Percentiles rank a stretch among this genome's conserved stretches.
Evolutionary conservation across 106 monocot species (phyloP).

Genomic region (Dendrobium chrysotoxum): DNA sequence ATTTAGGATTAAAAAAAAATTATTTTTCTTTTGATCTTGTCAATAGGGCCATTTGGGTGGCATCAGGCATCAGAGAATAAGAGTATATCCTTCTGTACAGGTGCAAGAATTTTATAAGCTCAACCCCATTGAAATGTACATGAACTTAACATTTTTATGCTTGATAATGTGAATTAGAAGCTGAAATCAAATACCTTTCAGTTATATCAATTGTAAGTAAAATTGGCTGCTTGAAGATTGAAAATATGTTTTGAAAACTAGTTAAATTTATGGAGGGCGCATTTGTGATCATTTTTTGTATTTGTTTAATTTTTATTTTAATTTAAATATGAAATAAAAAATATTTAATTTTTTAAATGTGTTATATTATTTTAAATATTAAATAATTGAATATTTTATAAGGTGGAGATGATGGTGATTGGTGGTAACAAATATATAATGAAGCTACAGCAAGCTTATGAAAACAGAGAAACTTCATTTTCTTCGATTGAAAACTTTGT

Average conservation of each 20-base stretch:
- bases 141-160: not conserved
- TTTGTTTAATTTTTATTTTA: no score
- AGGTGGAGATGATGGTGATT: no score
- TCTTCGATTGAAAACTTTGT: no score
- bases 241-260: not conserved
- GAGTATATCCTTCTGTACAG: not conserved
- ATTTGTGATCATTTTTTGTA: not conserved
- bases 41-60: not conserved
- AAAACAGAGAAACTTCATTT: no score
- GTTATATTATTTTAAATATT: no score
- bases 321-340: no score
- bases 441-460: no score
- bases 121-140: not conserved
- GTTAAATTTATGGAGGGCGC: not conserved
- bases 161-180: conserved; percentile 1
- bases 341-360: no score
- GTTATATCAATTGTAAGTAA: not conserved
- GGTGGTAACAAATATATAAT: no score
- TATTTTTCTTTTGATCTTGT: not conserved
- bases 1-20: not conserved
- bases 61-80: not conserved
- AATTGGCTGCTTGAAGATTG: not conserved
- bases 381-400: no score
- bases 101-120: not conserved
- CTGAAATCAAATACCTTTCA: not conserved